phyloP scores from a whole-genome alignment of 495 filamentous ascomycete species.

The Xylaria sp. region DNA sequence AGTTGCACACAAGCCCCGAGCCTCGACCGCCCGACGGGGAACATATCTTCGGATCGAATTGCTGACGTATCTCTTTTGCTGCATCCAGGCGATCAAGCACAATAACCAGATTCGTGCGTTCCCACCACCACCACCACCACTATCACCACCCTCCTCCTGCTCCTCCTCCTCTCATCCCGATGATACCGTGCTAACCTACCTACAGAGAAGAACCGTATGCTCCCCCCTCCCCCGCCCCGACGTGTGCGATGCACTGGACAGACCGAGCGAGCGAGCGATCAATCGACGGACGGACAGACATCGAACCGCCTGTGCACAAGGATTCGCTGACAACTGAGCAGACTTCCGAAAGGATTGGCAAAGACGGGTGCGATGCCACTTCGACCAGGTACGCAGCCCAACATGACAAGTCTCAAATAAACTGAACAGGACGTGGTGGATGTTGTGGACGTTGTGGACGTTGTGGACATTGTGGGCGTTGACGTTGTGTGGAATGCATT shows the following conservation, averaged over 20 bases:
- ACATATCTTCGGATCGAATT: constrained; percentile 31
- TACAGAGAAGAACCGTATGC: constrained; percentile 80
- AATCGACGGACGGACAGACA: constrained; percentile 27
- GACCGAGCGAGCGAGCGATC: constrained; percentile 30
- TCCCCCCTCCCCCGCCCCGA: constrained; percentile 31
- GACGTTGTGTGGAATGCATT: constrained; percentile 27
- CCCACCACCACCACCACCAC: background rate
- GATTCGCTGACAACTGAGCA: constrained; percentile 43
- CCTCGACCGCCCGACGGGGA: background rate
- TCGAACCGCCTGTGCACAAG: constrained; percentile 31
- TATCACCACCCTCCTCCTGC: too few species aligned
- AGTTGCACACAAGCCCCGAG: constrained; percentile 35
- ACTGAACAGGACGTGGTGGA: constrained; percentile 16
- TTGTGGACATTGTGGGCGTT: too few species aligned
- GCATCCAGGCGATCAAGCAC: constrained; percentile 92
- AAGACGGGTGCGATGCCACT: constrained; percentile 95
- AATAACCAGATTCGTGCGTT: constrained; percentile 86
- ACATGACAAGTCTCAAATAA: constrained; percentile 26
- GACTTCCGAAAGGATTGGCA: constrained; percentile 99
- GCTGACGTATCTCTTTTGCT: constrained; percentile 39
- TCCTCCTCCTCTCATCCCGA: background rate
- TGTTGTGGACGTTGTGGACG: too few species aligned
- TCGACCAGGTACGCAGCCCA: constrained; percentile 86
- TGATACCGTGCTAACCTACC: constrained; percentile 8
- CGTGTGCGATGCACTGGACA: constrained; percentile 29